phyloP scores from a whole-genome alignment of 208 protist species.

The Leishmania arabica region DNA sequence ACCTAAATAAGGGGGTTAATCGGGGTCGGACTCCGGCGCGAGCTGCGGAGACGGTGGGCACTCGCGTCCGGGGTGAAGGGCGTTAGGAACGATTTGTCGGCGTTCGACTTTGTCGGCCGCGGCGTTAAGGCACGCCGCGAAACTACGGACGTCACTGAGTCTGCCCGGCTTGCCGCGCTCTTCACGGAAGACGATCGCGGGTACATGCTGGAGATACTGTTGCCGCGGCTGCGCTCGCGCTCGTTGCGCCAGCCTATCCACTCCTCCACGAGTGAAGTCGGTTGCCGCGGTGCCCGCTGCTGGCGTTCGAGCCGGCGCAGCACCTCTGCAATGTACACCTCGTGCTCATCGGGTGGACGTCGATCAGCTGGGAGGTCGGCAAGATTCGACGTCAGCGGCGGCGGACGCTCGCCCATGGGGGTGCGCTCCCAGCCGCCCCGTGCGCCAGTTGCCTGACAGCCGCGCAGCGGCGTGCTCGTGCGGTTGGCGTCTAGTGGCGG shows the following conservation, averaged over 20 bases:
- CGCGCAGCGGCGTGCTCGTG: conserved; percentile 22
- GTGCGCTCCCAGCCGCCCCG: conserved; percentile 23
- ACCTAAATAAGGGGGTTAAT: conserved; percentile 15
- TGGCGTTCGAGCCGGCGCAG: conserved; percentile 35
- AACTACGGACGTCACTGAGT: conserved; percentile 61
- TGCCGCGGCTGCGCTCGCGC: conserved; percentile 28
- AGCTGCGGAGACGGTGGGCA: conserved; percentile 8
- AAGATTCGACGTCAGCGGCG: conserved; percentile 27
- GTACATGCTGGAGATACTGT: conserved; percentile 23
- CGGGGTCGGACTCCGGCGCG: conserved; percentile 9
- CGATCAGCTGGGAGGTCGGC: conserved; percentile 27
- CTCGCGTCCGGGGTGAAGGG: conserved; percentile 31
- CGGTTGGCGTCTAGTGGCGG: background rate
- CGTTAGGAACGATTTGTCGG: conserved; percentile 22
- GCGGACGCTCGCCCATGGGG: conserved; percentile 17
- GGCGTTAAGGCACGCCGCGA: conserved; percentile 67
- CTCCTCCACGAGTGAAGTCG: conserved; percentile 67
- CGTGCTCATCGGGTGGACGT: conserved; percentile 34
- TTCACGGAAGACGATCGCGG: conserved; percentile 31
- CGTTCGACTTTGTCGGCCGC: conserved; percentile 72
- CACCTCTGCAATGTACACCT: conserved; percentile 48
- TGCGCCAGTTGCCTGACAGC: background rate
- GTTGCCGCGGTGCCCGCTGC: conserved; percentile 19
- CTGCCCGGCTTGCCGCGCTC: conserved; percentile 53
- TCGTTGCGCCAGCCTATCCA: conserved; percentile 67